phyloP scores from a whole-genome alignment of 2,329 filamentous ascomycete genomes.

The Fusarium sarcochroum region DNA sequence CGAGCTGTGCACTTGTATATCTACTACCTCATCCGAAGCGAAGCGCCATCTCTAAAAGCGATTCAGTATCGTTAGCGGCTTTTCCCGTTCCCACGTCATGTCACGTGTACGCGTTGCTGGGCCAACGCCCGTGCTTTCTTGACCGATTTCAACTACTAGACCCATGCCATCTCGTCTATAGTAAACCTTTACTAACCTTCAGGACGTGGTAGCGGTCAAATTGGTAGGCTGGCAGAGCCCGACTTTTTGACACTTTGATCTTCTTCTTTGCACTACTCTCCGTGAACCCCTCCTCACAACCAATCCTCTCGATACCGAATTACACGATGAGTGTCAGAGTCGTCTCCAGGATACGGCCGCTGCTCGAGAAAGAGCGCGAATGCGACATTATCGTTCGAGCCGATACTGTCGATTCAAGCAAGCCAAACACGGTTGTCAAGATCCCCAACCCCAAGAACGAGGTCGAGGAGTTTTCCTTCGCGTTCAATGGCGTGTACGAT shows the following conservation, averaged over 20 bases:
- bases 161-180: conserved; percentile 35
- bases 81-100: conserved; percentile 51
- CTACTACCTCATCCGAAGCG: conserved; percentile 30
- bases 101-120: conserved; percentile 47
- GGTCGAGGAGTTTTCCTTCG: conserved; percentile 90
- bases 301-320: conserved; percentile 26
- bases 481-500: conserved; percentile 95
- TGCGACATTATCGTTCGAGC: conserved; percentile 87
- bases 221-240: conserved; percentile 47
- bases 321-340: conserved; percentile 79
- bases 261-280: conserved; percentile 28
- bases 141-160: conserved; percentile 22
- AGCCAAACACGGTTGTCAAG: conserved; percentile 78
- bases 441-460: conserved; percentile 97
- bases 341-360: conserved; percentile 89
- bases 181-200: conserved; percentile 41
- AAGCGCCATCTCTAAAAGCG: conserved; percentile 29
- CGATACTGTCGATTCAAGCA: conserved; percentile 72
- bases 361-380: conserved; percentile 87
- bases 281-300: conserved; percentile 18
- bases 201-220: conserved; percentile 41
- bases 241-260: conserved; percentile 28
- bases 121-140: conserved; percentile 42
- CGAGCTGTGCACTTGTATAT: conserved; percentile 39
- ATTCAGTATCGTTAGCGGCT: conserved; percentile 47